These are phyloP conservation scores for Arabidopsis arenosa DNA, from an alignment of 345 rosid species.

Conservation along the genomic window DNA sequence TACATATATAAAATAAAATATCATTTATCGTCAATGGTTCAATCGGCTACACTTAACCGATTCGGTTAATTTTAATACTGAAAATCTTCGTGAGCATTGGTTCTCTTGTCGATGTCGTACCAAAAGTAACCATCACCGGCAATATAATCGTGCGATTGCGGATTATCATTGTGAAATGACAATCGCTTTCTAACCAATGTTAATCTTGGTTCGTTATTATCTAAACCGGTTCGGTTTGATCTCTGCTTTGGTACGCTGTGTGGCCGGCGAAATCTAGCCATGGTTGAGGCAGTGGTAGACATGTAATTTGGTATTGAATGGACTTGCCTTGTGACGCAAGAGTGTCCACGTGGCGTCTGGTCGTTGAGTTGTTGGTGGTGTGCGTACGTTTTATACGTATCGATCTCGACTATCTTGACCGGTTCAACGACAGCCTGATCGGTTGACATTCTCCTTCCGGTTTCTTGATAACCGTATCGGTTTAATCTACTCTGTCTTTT, in stretches of 20 bases:
- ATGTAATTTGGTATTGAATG: slow-evolving; percentile 66
- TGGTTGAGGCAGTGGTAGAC: slow-evolving; percentile 77
- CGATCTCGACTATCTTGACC: slow-evolving; percentile 75
- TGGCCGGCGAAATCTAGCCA: slow-evolving; percentile 60
- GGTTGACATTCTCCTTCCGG: slow-evolving; percentile 59
- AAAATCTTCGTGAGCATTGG: not conserved
- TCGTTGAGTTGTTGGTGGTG: slow-evolving; percentile 44
- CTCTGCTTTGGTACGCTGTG: slow-evolving; percentile 75
- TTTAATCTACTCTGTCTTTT: slow-evolving; percentile 47
- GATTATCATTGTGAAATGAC: slow-evolving; percentile 30
- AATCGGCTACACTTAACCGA: not conserved
- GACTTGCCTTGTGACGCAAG: slow-evolving; percentile 28
- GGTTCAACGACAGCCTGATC: slow-evolving; percentile 60
- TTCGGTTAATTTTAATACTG: not conserved
- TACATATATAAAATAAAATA: not conserved
- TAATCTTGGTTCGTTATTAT: slow-evolving; percentile 21
- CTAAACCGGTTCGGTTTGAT: slow-evolving; percentile 25
- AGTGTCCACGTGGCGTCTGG: slow-evolving; percentile 9
- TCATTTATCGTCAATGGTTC: not conserved
- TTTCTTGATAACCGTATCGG: slow-evolving; percentile 45
- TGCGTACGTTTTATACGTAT: slow-evolving; percentile 48
- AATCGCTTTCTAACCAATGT: slow-evolving; percentile 27
- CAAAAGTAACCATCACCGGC: not conserved
- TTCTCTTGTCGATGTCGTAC: slow-evolving; percentile 18
- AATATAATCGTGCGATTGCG: slow-evolving; percentile 9